Evolutionary conservation across 768 basidiomycete genomes (phyloP).

Genomic region (Boletus fagicola): DNA sequence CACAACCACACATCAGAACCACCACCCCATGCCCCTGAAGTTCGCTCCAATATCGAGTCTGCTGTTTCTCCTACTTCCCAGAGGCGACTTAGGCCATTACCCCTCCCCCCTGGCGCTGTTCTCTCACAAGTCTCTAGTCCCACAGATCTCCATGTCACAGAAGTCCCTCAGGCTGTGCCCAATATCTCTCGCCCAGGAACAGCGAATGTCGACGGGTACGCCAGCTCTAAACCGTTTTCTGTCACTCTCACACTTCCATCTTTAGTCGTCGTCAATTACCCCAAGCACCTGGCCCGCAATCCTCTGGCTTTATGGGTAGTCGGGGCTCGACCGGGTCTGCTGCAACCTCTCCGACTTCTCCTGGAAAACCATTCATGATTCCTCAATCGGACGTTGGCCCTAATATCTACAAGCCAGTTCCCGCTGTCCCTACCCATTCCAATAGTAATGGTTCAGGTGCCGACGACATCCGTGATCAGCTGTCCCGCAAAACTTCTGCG

Average conservation of each 20-base stretch:
- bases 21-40: constrained; percentile 19
- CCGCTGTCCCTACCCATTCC: constrained; percentile 22
- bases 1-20: constrained; percentile 8
- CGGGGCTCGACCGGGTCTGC: constrained; percentile 28
- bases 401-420: constrained; percentile 33
- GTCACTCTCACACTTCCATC: not conserved
- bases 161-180: constrained; percentile 9
- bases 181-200: constrained; percentile 28
- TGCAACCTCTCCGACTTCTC: constrained; percentile 16
- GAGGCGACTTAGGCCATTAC: constrained; percentile 29
- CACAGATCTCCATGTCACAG: constrained; percentile 17
- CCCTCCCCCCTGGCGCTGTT: constrained; percentile 26
- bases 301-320: constrained; percentile 6
- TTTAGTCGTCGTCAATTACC: constrained; percentile 33
- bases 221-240: not conserved
- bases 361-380: constrained; percentile 13
- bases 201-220: constrained; percentile 27
- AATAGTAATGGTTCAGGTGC: constrained; percentile 9
- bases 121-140: constrained; percentile 12
- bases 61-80: constrained; percentile 31
- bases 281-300: constrained; percentile 22
- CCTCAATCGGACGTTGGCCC: constrained; percentile 19
- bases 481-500: constrained; percentile 21
- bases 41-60: constrained; percentile 22
- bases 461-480: constrained; percentile 24